Conservation (phyloP, 2,329 filamentous ascomycete genomes). For the Xylaria sp. region DNA sequence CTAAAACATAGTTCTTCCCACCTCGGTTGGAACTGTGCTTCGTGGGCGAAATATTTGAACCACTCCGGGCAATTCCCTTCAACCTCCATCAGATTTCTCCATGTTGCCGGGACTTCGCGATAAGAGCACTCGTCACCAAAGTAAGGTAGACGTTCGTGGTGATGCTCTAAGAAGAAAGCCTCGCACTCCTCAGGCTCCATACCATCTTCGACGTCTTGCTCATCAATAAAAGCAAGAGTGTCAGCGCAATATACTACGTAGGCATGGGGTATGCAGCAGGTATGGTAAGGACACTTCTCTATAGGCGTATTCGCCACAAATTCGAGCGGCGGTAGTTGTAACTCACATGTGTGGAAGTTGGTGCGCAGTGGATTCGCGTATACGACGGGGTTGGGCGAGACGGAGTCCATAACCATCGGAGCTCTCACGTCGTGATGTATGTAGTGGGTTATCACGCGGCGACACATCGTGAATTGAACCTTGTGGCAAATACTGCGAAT, state of each 20-base stretch:
- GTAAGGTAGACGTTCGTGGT: conserved; percentile 29
- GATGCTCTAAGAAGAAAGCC: conserved; percentile 30
- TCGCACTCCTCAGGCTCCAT: conserved; percentile 32
- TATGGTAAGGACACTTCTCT: conserved; percentile 33
- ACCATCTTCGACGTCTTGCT: background rate
- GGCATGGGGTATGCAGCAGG: conserved; percentile 28
- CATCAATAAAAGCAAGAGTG: background rate
- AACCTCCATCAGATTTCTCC: conserved; percentile 21
- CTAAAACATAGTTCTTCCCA: conserved; percentile 16
- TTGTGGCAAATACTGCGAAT: background rate
- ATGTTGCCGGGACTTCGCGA: conserved; percentile 16
- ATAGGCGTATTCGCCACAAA: background rate
- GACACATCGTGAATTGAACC: conserved; percentile 32
- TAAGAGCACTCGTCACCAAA: conserved; percentile 20
- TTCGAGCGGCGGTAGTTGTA: conserved; percentile 1
- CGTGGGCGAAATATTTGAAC: conserved; percentile 14
- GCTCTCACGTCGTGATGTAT: conserved; percentile 40
- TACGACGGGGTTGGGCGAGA: background rate
- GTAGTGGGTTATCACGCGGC: conserved; percentile 27
- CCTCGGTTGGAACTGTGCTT: fast-evolving
- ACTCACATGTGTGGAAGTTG: conserved; percentile 33
- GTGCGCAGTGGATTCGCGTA: conserved; percentile 34
- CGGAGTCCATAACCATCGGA: conserved; percentile 30
- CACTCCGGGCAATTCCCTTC: background rate
- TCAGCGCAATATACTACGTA: conserved; percentile 25